Conservation (phyloP, 2,329 filamentous ascomycete species). For the Cyphellophora europaea region DNA sequence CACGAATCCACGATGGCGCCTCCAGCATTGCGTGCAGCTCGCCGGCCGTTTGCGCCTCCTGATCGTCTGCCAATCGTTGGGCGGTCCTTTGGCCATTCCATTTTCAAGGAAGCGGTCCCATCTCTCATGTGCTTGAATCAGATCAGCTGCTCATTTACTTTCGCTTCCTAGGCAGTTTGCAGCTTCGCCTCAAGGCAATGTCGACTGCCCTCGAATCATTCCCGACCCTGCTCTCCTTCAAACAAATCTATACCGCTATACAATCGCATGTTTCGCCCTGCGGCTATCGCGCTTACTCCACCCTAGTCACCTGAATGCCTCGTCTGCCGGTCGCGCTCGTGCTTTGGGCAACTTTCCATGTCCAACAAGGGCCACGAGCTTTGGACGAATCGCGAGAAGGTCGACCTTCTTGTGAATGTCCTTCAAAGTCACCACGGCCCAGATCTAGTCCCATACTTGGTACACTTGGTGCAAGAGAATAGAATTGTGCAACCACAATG, state of each 20-base stretch:
- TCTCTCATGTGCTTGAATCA: not conserved
- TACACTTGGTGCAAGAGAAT: slow-evolving; percentile 12
- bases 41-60: not conserved
- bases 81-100: slow-evolving; percentile 2
- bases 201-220: too few species aligned
- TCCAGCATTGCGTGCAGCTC: slow-evolving; percentile 2
- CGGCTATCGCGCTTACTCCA: slow-evolving; percentile 2
- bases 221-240: not conserved
- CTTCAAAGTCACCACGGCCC: slow-evolving; percentile 11
- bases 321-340: not conserved
- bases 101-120: not conserved
- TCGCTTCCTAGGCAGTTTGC: too few species aligned
- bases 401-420: slow-evolving; percentile 18
- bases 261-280: slow-evolving; percentile 2
- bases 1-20: slow-evolving; percentile 1
- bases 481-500: slow-evolving; percentile 15
- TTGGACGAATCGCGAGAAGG: slow-evolving; percentile 16
- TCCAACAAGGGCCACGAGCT: slow-evolving; percentile 13
- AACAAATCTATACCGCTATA: not conserved
- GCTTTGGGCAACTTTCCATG: slow-evolving; percentile 5
- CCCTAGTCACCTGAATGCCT: slow-evolving; percentile 1
- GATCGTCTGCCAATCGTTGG: slow-evolving; percentile 2
- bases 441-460: slow-evolving; percentile 15
- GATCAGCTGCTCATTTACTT: slow-evolving; percentile 1
- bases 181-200: not conserved